Evolutionary conservation across 2,329 filamentous ascomycete species (phyloP).

Genomic region (Paraconiothyrium brasiliense): DNA sequence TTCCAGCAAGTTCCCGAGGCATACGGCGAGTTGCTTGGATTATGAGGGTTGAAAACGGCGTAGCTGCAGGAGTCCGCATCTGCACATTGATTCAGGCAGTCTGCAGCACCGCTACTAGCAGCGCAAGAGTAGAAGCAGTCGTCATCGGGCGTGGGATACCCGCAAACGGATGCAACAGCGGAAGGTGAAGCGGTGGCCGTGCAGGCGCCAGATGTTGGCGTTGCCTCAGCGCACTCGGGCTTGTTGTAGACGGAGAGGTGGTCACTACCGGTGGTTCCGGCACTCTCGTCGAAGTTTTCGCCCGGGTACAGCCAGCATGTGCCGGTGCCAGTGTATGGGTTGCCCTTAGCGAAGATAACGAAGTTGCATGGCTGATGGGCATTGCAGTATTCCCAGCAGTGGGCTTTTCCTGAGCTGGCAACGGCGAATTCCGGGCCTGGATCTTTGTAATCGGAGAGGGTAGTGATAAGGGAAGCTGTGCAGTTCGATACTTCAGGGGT

Average conservation of each 20-base stretch:
- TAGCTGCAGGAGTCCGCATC: constrained; percentile 7
- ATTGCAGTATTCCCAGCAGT: constrained; percentile 20
- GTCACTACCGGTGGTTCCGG: not conserved
- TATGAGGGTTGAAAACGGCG: constrained; percentile 13
- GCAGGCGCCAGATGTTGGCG: constrained; percentile 8
- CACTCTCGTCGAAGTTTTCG: constrained; percentile 10
- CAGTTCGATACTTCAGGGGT: constrained; percentile 9
- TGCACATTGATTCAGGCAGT: constrained; percentile 14
- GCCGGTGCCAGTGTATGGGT: constrained; percentile 17
- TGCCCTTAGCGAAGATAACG: constrained; percentile 11
- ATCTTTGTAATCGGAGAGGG: constrained; percentile 12
- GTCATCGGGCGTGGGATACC: constrained; percentile 14
- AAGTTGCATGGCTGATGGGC: constrained; percentile 17
- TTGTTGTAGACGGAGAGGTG: constrained; percentile 14
- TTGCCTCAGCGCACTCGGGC: constrained; percentile 9
- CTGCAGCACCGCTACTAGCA: constrained; percentile 11
- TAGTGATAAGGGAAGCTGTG: constrained; percentile 12
- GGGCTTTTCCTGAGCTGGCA: not conserved
- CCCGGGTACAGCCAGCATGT: constrained; percentile 19
- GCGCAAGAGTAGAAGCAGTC: constrained; percentile 7
- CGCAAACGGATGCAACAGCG: constrained; percentile 12
- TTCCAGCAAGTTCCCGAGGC: constrained; percentile 16
- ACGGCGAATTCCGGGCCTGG: constrained; percentile 10
- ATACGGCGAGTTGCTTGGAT: constrained; percentile 2
- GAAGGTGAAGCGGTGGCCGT: constrained; percentile 10